Base-by-base conservation (phyloP, 805 yeast species). In the Torulaspora maleeae region DNA sequence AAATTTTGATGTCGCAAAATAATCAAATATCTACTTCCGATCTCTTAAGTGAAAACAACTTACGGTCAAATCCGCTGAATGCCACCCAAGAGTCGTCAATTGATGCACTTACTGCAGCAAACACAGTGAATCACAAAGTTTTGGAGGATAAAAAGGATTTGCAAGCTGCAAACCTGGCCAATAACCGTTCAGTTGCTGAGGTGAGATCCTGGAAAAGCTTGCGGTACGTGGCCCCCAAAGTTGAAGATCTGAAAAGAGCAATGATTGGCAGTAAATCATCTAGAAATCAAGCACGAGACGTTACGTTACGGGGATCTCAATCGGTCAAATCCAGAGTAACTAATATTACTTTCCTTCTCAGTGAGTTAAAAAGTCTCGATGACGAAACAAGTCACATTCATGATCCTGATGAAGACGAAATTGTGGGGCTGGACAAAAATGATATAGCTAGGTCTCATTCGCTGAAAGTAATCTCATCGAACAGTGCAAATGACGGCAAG, bases 271-370 rank as follows among this genome's bases (percentile, higher is more conserved):
- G 20, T n/a, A 46, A 33, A 15, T 36, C 44, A 12, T 48, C 45
- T 11, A 40, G 41, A 20, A 40, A 40, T 12, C 41, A 24, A 6
- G 45, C 36, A 12, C 32, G 45, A 20, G 44, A 42, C 5, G 27
- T 32, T 20, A 43, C 59, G 2, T 16, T 60, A 22, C 49, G 54
- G 17, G 67, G 67, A 4, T 56, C 69, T 5, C 68, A 64, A 43
- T 64, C 69, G 6, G 64, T 66, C 3, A 64, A 58, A 42, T 66
- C 70, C 2, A 60, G 59, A 41, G 61, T 66, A 3, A 66, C 69
- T 9, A 63, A 66, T 45, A 65, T 66, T 5, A 64, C 70, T 5
- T 66, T 66, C 41, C 53, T 66, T 33, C 50, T 66, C 11, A 57
- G 58, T 37, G 70, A 66, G 47, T 46, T 66, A 15, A 59, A 60